Evolutionary conservation across 345 rosid species (phyloP), one percentile per base, ranked within the genome.

Genomic region (Psidium guajava): DNA sequence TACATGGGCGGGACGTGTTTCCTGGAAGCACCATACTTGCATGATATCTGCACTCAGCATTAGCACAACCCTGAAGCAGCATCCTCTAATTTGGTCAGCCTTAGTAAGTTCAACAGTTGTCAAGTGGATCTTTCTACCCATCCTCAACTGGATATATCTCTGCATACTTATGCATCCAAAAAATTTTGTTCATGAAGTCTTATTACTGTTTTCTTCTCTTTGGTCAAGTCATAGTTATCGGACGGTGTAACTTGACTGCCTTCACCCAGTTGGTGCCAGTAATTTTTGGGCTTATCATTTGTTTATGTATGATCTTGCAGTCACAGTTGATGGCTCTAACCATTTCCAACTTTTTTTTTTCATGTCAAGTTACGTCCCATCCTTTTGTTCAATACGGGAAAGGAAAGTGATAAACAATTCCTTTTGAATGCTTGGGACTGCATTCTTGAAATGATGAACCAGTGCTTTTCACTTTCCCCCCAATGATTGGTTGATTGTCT

Each of bases 1-100:
- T 89, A 95, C 98, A 75, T 96, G 99, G 98, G 98, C 99, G 54
- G 99, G 99, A 83, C 92, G 98, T 85, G 86, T 93, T 85, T 86
- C 95, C 69, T 97, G 98, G 98, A 97, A 97, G 91, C 95, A 94
- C 88, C 99, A 97, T 85, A 96, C 99, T 85, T 94, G 99, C 93
- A 91, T 88, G 95, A 90, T 97, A 87, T 95, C 99, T 90, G 99
- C 99, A 27, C 93, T 97, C 88, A 97, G 98, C 89, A 96, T 97
- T 89, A 97, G 96, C 90, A 93, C 98, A 80, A 93, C 98, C 61
- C 89, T 93, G 90, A 96, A 96, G 93, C 99, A 95, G 89, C 98
- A 96, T 86, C 98, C 99, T 40, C 96, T 97, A 88, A 96, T 97
- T 92, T 97, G 98, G 98, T 96, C 99, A 88, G 94, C 95, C 85